Percentiles rank a stretch among this genome's conserved stretches.
Conservation (phyloP, 345 rosid genomes). For the Eucalyptus brandiana region DNA sequence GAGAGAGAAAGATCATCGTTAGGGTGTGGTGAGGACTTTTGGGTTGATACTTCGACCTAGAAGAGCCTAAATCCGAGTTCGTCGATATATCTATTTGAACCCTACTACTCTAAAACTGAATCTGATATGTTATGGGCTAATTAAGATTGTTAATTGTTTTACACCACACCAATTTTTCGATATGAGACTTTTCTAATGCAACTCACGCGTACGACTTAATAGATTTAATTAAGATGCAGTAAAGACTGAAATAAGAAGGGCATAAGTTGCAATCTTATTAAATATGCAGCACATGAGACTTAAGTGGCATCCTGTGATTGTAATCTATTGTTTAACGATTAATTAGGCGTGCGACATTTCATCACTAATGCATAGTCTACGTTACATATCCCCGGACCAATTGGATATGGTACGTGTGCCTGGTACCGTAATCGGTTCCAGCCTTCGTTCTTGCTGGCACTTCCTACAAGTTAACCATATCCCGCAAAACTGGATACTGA, state of each 20-base stretch:
- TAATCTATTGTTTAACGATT: not conserved
- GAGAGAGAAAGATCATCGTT: not conserved
- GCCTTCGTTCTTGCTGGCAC: not conserved
- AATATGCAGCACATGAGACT: not conserved
- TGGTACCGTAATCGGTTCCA: not conserved
- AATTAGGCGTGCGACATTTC: not conserved
- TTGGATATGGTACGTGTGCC: not conserved
- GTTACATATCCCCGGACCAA: not conserved
- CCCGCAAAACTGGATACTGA: not conserved
- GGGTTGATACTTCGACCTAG: not conserved
- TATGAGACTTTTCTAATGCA: not conserved
- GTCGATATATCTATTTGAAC: not conserved
- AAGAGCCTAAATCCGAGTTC: not conserved
- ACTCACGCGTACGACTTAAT: fast-evolving
- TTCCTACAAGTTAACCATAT: not conserved
- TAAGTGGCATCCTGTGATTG: not conserved
- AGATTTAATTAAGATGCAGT: not conserved
- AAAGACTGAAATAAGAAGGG: not conserved
- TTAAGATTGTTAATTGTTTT: not conserved
- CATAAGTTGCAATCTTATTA: not conserved
- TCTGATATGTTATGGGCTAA: not conserved
- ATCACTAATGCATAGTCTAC: not conserved
- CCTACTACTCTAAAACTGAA: not conserved
- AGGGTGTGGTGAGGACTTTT: not conserved
- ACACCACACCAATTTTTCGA: fast-evolving